Evolutionary conservation across 768 basidiomycete species (phyloP), one percentile per base, ranked within the genome.

Genomic region (Auricularia heimuer): DNA sequence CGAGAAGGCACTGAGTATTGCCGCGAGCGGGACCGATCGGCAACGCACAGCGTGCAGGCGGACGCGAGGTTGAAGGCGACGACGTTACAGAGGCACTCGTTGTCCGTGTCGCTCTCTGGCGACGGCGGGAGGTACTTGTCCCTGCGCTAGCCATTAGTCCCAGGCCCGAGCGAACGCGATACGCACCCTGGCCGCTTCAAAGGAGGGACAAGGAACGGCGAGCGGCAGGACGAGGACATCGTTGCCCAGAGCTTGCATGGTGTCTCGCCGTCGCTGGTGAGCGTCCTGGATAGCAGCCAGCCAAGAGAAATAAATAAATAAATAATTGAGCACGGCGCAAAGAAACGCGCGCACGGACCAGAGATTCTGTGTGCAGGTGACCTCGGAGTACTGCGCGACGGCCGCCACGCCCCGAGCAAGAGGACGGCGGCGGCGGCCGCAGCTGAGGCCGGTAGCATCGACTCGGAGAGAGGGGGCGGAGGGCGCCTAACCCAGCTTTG

Each of bases 61-160:
- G 56, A 60, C 14, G 56, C 56, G 56, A 60, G 56, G 24, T 60
- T 60, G 56, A 60, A 60, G 56, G 56, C 56, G 56, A 60, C 56
- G 56, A 60, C 10, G 34, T 60, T 60, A 3, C 56, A 60, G 2
- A 7, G 29, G 34, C 56, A 60, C 6, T 8, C 14, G 34, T 60
- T 29, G 34, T 60, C 29, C 11, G 34, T n/a, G 8, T 60, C 29
- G 34, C 11, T n/a, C 8, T 29, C 24, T 33, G 11, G 4, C 6
- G 47, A 51, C 47, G 56, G 56, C 21, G 56, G 56, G 16, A 14
- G 29, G 34, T 60, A 60, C 24, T 60, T 35, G 56, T 60, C 56
- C 16, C 56, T 60, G 56, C 11, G 39, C 39, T 42, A 60, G 24
- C 11, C 7, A 4, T n/a, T 60, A 29, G 34, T 60, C 29, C 14